These are phyloP conservation scores for Sclerotinia glacialis DNA, from an alignment of 2,329 filamentous ascomycete species.

Conservation along the genomic window DNA sequence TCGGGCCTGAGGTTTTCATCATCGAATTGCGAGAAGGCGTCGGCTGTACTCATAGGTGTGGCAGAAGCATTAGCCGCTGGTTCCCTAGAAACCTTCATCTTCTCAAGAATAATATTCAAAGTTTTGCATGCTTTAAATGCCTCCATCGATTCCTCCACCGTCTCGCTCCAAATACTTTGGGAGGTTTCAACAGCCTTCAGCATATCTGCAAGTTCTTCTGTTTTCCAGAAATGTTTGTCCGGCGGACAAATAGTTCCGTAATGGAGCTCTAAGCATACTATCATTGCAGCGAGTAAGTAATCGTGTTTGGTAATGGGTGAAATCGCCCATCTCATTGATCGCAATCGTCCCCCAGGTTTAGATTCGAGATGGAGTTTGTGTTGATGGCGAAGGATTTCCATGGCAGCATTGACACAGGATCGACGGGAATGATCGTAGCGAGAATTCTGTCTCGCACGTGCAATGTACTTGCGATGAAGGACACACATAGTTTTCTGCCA, in stretches of 20 bases:
- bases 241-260: constrained; percentile 53
- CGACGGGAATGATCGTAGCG: constrained; percentile 81
- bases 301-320: constrained; percentile 78
- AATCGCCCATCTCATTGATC: constrained; percentile 74
- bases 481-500: constrained; percentile 88
- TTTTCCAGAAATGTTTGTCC: constrained; percentile 55
- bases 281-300: constrained; percentile 76
- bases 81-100: constrained; percentile 57
- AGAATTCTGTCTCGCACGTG: constrained; percentile 72
- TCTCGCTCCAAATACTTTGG: constrained; percentile 74
- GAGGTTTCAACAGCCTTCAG: constrained; percentile 69
- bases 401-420: constrained; percentile 79
- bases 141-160: constrained; percentile 78
- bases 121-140: constrained; percentile 82
- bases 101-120: constrained; percentile 79
- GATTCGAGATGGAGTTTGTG: constrained; percentile 72
- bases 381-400: constrained; percentile 78
- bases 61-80: constrained; percentile 16
- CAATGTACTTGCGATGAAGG: constrained; percentile 82
- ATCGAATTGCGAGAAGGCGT: constrained; percentile 37
- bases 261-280: constrained; percentile 79
- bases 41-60: constrained; percentile 29
- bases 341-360: constrained; percentile 66
- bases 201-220: constrained; percentile 69
- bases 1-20: constrained; percentile 58